A percentile compares a stretch with the other conserved stretches of the same genome.
These are phyloP conservation scores for Bipolaris gigantea DNA, from an alignment of 2,329 filamentous ascomycete species.

Conservation along the genomic window DNA sequence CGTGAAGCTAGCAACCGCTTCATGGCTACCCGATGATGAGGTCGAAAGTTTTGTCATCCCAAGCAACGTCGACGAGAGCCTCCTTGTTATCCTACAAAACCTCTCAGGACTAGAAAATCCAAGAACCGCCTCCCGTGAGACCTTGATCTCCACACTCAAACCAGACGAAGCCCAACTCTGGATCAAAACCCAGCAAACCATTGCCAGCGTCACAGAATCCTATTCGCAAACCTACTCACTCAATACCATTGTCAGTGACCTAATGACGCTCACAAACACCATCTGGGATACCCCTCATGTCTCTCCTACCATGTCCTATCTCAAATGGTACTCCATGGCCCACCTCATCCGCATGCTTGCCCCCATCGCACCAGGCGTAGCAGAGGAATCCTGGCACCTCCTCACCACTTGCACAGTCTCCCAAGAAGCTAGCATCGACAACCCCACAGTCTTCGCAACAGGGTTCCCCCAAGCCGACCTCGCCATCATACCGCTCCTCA, in stretches of 20 bases:
- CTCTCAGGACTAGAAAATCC: slow-evolving; percentile 12
- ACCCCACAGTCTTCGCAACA: slow-evolving; percentile 48
- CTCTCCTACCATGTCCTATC: slow-evolving; percentile 44
- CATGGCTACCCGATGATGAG: slow-evolving; percentile 28
- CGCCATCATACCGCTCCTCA: slow-evolving; percentile 57
- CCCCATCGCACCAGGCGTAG: slow-evolving; percentile 76
- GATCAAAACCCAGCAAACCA: slow-evolving; percentile 67
- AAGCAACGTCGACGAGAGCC: slow-evolving; percentile 29
- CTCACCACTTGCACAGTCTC: slow-evolving; percentile 46
- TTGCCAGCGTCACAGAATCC: slow-evolving; percentile 67
- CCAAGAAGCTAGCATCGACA: background rate
- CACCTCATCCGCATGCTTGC: slow-evolving; percentile 72
- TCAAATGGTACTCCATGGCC: slow-evolving; percentile 56
- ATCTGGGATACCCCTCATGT: slow-evolving; percentile 33
- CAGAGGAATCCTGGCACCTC: slow-evolving; percentile 77
- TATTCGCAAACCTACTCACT: slow-evolving; percentile 73
- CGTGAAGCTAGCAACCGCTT: slow-evolving; percentile 54
- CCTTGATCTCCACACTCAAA: slow-evolving; percentile 15
- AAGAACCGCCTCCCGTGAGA: background rate
- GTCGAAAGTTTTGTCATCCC: slow-evolving; percentile 23
- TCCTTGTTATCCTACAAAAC: slow-evolving; percentile 22
- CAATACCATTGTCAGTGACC: slow-evolving; percentile 80
- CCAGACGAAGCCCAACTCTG: slow-evolving; percentile 55
- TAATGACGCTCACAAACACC: slow-evolving; percentile 78
- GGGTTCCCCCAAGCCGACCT: slow-evolving; percentile 59